A percentile compares a stretch with the other conserved stretches of the same genome.
phyloP scores from a whole-genome alignment of 768 basidiomycete genomes.

The Gymnopilus dilepis region DNA sequence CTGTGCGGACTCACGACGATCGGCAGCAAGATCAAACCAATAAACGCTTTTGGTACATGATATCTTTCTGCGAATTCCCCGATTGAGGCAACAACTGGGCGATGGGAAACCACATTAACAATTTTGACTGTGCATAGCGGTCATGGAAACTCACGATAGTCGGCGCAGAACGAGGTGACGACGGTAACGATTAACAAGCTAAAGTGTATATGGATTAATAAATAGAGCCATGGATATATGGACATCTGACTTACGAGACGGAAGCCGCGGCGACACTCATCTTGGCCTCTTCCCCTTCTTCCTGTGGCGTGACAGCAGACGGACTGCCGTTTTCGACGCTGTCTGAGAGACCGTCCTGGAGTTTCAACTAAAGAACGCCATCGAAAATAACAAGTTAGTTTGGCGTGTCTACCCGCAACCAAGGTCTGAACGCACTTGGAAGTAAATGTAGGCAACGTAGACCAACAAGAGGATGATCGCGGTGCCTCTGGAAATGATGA shows the following conservation, averaged over 20 bases:
- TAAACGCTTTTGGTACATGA: conserved; percentile 82
- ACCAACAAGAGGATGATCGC: conserved; percentile 75
- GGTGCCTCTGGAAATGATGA: conserved; percentile 82
- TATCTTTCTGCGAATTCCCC: conserved; percentile 88
- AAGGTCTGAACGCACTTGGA: conserved; percentile 57
- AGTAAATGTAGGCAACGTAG: conserved; percentile 76
- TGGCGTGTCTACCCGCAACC: background rate
- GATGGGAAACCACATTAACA: conserved; percentile 32
- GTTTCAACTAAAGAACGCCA: conserved; percentile 57
- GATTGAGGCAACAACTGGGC: conserved; percentile 90
- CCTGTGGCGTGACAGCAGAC: conserved; percentile 19
- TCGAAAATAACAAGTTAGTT: background rate
- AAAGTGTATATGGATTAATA: conserved; percentile 4
- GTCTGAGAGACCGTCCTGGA: conserved; percentile 46
- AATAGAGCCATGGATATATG: background rate
- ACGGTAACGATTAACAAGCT: conserved; percentile 79
- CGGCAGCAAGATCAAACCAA: conserved; percentile 85
- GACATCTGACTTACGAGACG: conserved; percentile 47
- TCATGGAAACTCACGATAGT: conserved; percentile 64
- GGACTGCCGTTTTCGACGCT: conserved; percentile 25
- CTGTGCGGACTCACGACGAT: conserved; percentile 66
- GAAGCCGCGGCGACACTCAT: conserved; percentile 79
- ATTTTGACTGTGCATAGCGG: background rate
- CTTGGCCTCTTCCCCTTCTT: conserved; percentile 47
- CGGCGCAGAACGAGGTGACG: conserved; percentile 87